Evolutionary conservation across 2,329 filamentous ascomycete genomes (phyloP).

Genomic region (Fusarium metavorans): DNA sequence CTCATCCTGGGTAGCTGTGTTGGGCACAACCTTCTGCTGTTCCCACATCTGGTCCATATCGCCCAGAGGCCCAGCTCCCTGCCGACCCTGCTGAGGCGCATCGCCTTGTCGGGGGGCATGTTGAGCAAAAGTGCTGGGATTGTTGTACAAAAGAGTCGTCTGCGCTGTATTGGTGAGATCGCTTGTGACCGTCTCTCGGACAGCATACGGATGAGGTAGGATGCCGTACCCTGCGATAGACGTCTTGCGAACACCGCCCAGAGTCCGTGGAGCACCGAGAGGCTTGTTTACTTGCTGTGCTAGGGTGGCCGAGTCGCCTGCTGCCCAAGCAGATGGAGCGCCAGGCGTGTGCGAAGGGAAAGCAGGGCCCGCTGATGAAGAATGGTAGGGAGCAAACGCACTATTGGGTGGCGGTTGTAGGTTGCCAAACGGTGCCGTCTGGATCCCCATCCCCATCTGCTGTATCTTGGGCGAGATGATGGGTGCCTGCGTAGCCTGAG

Average conservation of each 20-base stretch:
- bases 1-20: background rate
- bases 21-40: background rate
- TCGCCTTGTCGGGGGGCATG: conserved; percentile 15
- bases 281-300: conserved; percentile 12
- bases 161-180: conserved; percentile 24
- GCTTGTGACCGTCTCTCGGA: conserved; percentile 29
- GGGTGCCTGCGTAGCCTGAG: conserved; percentile 12
- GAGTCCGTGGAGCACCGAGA: background rate
- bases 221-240: conserved; percentile 20
- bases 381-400: conserved; percentile 20
- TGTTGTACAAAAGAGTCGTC: background rate
- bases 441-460: conserved; percentile 10
- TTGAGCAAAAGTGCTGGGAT: conserved; percentile 13
- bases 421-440: conserved; percentile 13
- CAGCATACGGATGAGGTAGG: conserved; percentile 37
- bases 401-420: background rate
- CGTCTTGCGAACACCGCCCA: background rate
- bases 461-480: conserved; percentile 26
- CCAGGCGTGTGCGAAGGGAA: conserved; percentile 16
- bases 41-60: conserved; percentile 21
- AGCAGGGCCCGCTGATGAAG: background rate
- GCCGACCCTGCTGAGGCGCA: background rate
- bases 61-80: conserved; percentile 19
- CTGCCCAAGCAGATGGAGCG: conserved; percentile 20
- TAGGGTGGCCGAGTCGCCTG: conserved; percentile 9